Conservation (phyloP, 1,139 yeast species). For the Geotrichum reessii region DNA sequence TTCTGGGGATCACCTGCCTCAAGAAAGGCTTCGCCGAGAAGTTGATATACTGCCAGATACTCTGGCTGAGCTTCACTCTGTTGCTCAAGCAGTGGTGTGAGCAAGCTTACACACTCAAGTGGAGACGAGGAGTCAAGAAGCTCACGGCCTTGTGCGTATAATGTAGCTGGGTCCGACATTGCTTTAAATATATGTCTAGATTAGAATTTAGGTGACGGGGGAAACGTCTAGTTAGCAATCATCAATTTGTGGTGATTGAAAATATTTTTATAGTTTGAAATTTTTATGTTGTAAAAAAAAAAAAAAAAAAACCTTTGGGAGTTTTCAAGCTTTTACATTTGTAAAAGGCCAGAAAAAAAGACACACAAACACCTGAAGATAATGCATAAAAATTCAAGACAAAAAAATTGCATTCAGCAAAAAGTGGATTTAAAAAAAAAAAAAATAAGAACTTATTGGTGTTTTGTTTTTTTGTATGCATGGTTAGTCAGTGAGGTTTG, state of each 20-base stretch:
- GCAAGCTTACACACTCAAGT: constrained; percentile 9
- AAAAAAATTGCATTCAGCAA: too few relatives aligned
- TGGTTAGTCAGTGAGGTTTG: too few relatives aligned
- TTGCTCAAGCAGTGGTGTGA: constrained; percentile 10
- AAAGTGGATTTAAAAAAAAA: too few relatives aligned
- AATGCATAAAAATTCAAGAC: too few relatives aligned
- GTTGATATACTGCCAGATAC: constrained; percentile 32
- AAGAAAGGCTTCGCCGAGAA: constrained; percentile 67
- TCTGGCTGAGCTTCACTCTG: neutral
- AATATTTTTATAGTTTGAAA: neutral
- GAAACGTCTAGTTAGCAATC: neutral
- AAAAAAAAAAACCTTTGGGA: neutral
- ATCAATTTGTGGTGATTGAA: neutral
- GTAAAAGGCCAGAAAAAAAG: neutral
- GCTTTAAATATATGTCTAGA: neutral
- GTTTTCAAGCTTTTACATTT: neutral
- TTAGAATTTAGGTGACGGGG: neutral
- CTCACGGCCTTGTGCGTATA: constrained; percentile 7
- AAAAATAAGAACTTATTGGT: too few relatives aligned
- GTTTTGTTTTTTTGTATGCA: too few relatives aligned
- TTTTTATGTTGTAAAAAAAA: neutral
- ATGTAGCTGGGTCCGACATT: neutral
- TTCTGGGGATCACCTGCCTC: constrained; percentile 74
- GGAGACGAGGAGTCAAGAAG: constrained; percentile 7
- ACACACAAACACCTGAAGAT: too few relatives aligned